Conservation (phyloP, 148 eudicot genomes). For the Rhododendron henanense region DNA sequence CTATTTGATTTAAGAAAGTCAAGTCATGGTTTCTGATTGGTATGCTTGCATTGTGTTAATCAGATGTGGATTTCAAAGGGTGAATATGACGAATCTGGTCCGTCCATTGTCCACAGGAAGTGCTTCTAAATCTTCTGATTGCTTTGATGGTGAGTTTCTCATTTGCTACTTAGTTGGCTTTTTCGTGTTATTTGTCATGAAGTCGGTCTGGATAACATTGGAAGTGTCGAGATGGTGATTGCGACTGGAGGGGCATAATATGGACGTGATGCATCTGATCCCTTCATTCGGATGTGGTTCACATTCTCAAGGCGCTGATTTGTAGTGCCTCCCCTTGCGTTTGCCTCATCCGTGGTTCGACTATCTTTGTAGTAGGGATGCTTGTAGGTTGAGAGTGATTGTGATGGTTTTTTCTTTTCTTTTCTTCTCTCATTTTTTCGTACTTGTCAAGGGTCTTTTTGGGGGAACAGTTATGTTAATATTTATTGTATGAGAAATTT, state of each 20-base stretch:
- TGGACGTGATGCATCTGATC: not conserved
- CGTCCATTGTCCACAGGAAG: conserved; percentile 39
- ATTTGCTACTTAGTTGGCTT: conserved; percentile 11
- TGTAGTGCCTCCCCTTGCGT: not conserved
- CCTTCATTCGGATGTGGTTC: not conserved
- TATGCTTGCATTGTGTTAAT: not conserved
- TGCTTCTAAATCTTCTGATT: conserved; percentile 20
- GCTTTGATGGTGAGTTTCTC: conserved; percentile 15
- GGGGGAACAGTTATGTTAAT: conserved; percentile 23
- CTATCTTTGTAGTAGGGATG: conserved; percentile 17
- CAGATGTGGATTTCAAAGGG: conserved; percentile 32
- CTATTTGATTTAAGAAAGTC: not conserved
- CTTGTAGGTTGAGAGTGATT: conserved; percentile 27
- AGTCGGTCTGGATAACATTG: conserved; percentile 15
- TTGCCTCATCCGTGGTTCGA: not conserved
- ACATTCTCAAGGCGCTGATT: conserved; percentile 3
- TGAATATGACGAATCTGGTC: conserved; percentile 36
- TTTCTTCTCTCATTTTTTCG: not conserved
- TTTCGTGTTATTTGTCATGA: conserved; percentile 16
- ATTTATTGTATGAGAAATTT: conserved; percentile 25
- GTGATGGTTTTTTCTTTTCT: conserved; percentile 1
- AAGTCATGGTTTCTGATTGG: not conserved
- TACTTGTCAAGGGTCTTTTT: not conserved
- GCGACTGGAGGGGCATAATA: conserved; percentile 7
- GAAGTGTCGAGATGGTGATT: not conserved